A percentile compares a stretch with the other conserved stretches of the same genome.
phyloP scores from a whole-genome alignment of 257 asterid species.

The Ligustrum vulgare region DNA sequence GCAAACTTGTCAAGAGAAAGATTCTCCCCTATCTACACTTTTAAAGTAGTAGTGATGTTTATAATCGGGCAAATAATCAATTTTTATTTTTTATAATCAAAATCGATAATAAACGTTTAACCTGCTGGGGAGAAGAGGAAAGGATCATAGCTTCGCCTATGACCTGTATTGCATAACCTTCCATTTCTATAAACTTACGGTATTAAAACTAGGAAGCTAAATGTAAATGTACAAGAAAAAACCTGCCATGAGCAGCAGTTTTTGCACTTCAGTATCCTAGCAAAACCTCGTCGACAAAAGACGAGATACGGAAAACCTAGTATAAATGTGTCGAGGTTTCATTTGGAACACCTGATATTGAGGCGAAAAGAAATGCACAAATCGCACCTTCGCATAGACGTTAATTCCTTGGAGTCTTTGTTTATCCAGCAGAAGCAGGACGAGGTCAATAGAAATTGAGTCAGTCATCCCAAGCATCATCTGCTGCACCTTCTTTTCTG shows the following conservation, averaged over 20 bases:
- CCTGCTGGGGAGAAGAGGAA: too few relatives aligned
- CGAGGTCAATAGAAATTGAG: background rate
- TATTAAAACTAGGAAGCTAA: conserved; percentile 6
- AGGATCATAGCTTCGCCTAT: conserved; percentile 3
- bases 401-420: too few relatives aligned
- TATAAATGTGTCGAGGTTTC: background rate
- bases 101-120: too few relatives aligned
- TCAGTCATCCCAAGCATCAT: conserved; percentile 63
- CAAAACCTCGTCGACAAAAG: conserved; percentile 13
- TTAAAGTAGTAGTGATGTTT: too few relatives aligned
- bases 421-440: background rate
- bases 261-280: conserved; percentile 7
- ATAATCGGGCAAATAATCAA: too few relatives aligned
- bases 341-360: background rate
- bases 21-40: too few relatives aligned
- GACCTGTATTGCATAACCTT: conserved; percentile 1
- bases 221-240: conserved; percentile 27
- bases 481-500: conserved; percentile 73
- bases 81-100: too few relatives aligned
- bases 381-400: background rate
- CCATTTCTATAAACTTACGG: conserved; percentile 15
- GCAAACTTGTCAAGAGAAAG: too few relatives aligned
- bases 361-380: background rate
- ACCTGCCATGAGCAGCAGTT: conserved; percentile 15
- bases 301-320: background rate